Percentiles rank a stretch among this genome's conserved stretches.
Evolutionary conservation across 768 basidiomycete genomes (phyloP).

Genomic region (Termitomyces sp.): DNA sequence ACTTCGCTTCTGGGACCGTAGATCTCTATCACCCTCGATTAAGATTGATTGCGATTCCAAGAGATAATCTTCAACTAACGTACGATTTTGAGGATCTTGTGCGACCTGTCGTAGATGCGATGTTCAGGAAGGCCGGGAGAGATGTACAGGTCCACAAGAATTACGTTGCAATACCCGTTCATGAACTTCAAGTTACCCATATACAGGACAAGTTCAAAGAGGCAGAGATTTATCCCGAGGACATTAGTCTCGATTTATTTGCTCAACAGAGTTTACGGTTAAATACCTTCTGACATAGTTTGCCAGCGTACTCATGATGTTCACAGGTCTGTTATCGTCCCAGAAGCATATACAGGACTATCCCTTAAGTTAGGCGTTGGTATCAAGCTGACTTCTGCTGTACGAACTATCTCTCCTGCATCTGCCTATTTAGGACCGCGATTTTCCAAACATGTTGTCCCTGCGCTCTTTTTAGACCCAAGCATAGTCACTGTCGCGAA

Average conservation of each 20-base stretch:
- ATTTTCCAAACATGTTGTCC: slow-evolving; percentile 48
- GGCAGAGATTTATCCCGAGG: slow-evolving; percentile 34
- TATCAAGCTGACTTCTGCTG: slow-evolving; percentile 51
- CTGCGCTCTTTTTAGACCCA: slow-evolving; percentile 39
- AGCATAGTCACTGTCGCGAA: slow-evolving; percentile 47
- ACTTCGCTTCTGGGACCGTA: slow-evolving; percentile 39
- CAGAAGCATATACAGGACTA: slow-evolving; percentile 35
- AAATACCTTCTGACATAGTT: neutral
- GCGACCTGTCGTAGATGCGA: slow-evolving; percentile 34
- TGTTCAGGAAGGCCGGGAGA: slow-evolving; percentile 30
- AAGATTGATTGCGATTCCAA: slow-evolving; percentile 41
- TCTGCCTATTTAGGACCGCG: slow-evolving; percentile 52
- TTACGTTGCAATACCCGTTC: slow-evolving; percentile 42
- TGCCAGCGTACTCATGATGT: neutral
- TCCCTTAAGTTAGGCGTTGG: slow-evolving; percentile 52
- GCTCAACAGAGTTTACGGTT: slow-evolving; percentile 55
- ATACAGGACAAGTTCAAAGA: slow-evolving; percentile 45
- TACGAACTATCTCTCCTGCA: slow-evolving; percentile 55
- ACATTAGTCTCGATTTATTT: slow-evolving; percentile 34
- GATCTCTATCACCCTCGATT: slow-evolving; percentile 45
- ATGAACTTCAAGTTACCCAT: slow-evolving; percentile 48
- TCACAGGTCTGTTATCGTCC: slow-evolving; percentile 46
- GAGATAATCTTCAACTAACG: slow-evolving; percentile 36
- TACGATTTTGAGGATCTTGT: slow-evolving; percentile 43
- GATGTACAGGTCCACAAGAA: slow-evolving; percentile 26